Conservation (phyloP, 805 yeast species). For the Jamesozyma spencerorum region DNA sequence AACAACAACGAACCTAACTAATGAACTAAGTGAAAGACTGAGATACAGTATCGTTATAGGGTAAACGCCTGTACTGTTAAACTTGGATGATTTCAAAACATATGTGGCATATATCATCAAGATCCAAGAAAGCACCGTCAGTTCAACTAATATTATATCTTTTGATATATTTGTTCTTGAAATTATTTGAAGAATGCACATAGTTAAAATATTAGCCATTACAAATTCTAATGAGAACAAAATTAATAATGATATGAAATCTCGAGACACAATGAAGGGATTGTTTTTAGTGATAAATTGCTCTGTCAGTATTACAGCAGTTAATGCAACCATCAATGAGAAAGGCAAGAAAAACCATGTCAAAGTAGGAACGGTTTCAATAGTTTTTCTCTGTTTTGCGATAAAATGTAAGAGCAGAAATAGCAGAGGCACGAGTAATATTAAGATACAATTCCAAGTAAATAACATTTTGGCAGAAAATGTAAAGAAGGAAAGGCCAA, state of each 20-base stretch:
- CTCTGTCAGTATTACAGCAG: conserved; percentile 31
- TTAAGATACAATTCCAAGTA: conserved; percentile 41
- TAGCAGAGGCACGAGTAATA: conserved; percentile 48
- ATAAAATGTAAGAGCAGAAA: conserved; percentile 41
- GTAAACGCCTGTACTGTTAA: conserved; percentile 41
- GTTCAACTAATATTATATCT: conserved; percentile 45
- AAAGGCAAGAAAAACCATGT: conserved; percentile 51
- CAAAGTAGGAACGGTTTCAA: conserved; percentile 36
- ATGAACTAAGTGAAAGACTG: conserved; percentile 3
- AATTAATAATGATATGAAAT: conserved; percentile 41
- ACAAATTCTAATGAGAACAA: conserved; percentile 41
- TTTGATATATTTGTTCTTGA: conserved; percentile 52
- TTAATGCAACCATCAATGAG: conserved; percentile 39
- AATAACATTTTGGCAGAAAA: conserved; percentile 43
- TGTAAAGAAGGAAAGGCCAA: conserved; percentile 48
- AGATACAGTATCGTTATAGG: conserved; percentile 38
- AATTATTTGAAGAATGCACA: conserved; percentile 33
- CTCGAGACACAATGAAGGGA: conserved; percentile 45
- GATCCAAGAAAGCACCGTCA: conserved; percentile 50
- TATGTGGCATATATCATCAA: conserved; percentile 43
- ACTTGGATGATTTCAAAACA: conserved; percentile 38
- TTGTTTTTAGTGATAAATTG: conserved; percentile 35
- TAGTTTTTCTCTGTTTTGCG: conserved; percentile 37
- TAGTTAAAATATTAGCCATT: conserved; percentile 45
- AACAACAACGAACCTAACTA: conserved; percentile 2